Conservation (phyloP, 2,329 filamentous ascomycete species). For the Sporothrix globosa region DNA sequence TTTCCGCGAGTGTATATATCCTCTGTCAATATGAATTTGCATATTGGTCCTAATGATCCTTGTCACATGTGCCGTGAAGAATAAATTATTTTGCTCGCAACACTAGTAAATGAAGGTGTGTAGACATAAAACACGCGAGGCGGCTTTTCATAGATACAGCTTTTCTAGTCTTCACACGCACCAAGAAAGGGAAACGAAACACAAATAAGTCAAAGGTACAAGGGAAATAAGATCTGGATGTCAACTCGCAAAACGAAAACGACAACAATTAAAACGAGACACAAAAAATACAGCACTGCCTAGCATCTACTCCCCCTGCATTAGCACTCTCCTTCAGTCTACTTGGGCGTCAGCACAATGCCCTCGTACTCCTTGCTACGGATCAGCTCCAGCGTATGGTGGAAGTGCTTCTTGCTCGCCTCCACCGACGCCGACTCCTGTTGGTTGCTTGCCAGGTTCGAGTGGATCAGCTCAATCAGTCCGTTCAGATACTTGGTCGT, state of each 20-base stretch:
- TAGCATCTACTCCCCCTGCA: neutral
- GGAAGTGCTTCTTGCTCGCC: slow-evolving; percentile 89
- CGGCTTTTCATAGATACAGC: slow-evolving; percentile 24
- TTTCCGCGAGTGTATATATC: slow-evolving; percentile 18
- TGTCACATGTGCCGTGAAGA: neutral
- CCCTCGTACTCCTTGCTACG: slow-evolving; percentile 89
- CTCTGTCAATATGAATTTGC: slow-evolving; percentile 11
- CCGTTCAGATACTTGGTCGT: slow-evolving; percentile 98
- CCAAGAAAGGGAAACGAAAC: neutral
- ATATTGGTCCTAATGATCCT: neutral
- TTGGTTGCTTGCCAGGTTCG: slow-evolving; percentile 85
- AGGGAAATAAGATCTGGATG: neutral
- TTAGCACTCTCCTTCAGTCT: slow-evolving; percentile 24
- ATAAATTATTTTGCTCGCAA: neutral
- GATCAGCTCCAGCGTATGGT: slow-evolving; percentile 93
- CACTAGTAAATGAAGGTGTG: neutral
- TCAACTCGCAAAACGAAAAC: slow-evolving; percentile 15
- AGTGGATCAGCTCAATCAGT: slow-evolving; percentile 96
- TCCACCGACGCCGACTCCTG: slow-evolving; percentile 81
- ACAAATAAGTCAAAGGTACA: neutral
- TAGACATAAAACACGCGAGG: neutral
- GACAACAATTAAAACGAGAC: neutral
- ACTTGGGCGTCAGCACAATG: slow-evolving; percentile 70
- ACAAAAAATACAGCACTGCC: slow-evolving; percentile 11
- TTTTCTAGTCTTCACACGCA: slow-evolving; percentile 29